Evolutionary conservation across 2,329 filamentous ascomycete species (phyloP), one percentile per base, ranked within the genome.

Genomic region (Tolypocladium inflatum): DNA sequence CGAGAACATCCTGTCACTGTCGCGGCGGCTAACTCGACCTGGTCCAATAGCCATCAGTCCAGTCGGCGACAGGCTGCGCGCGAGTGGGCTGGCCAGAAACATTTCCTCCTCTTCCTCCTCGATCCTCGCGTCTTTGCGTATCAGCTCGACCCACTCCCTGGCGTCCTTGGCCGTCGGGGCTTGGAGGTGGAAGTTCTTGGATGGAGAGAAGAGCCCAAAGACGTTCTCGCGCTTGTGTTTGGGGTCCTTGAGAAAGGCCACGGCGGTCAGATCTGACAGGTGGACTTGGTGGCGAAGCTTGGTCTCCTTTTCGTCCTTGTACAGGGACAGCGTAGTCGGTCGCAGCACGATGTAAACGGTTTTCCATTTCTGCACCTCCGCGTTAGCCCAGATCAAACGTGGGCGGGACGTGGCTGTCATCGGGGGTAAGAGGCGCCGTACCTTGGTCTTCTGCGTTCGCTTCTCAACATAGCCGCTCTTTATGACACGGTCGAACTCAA

Each of bases 391-490:
- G 13, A 39, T 35, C 10, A 19, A 52, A 21, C 9, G 30, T 30
- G 30, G 11, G 17, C 30, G 19, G 11, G 19, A 33, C 35, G 38
- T 9, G 37, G 38, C 19, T 23, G 45, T 39, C 30, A n/a, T 9
- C 33, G 54, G 63, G 62, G 65, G 21, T 4, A 56, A 38, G 48
- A n/a, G 48, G 54, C 43, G 53, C 62, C 71, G 58, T 73, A 91
- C 90, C 86, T 95, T 96, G 60, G 93, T 97, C 78, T 93, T 96
- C 66, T 92, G 88, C 21, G 91, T 95, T 64, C 93, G 85, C 74
- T 96, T 96, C 68, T 89, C 83, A 43, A 96, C 86, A 64, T 88
- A 88, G 59, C 93, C 92, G 58, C 88, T 86, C 76, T 96, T 97
- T 71, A 97, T 82, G 57, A 97, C 90, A 55, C 91, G 87, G 73